Evolutionary conservation across 1,284 basidiomycete genomes (phyloP), one percentile per base, ranked within the genome.

Genomic region (Malassezia yamatoensis): DNA sequence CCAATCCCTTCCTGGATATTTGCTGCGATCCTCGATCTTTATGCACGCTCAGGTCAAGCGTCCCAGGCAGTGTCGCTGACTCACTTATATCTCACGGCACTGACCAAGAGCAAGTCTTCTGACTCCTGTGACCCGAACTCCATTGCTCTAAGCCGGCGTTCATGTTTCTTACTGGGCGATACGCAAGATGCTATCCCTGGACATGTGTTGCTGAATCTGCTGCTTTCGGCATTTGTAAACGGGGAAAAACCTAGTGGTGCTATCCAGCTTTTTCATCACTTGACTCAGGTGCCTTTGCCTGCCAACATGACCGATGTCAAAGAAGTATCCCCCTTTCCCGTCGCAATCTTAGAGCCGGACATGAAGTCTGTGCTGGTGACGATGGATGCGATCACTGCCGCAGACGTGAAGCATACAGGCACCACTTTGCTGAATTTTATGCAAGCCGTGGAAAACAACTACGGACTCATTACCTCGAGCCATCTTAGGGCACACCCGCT

Each of bases 321-420:
- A 20, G 13, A 15, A 20, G 24, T 10, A n/a, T n/a, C 12, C 8
- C 12, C 33, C 12, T 36, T 29, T 11, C 32, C 45, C 21, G 11
- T 34, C n/a, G 16, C 34, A n/a, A 47, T 32, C 20, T 21, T 51
- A 8, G 54, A 56, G 37, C 54, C 54, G 7, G 36, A 51, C 24
- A 44, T 34, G 11, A 38, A 32, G 1, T 40, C 49, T 5, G 38
- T 56, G 15, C 36, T 56, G 1, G 24, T 56, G 5, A 45, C 32
- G 5, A 51, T 56, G 43, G 49, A 56, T 21, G 41, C 49, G 1
- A 18, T 56, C 21, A 8, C n/a, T 4, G n/a, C n/a, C 11, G 24
- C 34, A 6, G 15, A 11, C 3, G 13, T 36, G 11, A 16, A 16
- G 16, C n/a, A 33, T 13, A 33, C 16, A 3, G 45, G 45, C 3